Conservation (phyloP, 2,329 filamentous ascomycete species). For the Xylaria multiplex region DNA sequence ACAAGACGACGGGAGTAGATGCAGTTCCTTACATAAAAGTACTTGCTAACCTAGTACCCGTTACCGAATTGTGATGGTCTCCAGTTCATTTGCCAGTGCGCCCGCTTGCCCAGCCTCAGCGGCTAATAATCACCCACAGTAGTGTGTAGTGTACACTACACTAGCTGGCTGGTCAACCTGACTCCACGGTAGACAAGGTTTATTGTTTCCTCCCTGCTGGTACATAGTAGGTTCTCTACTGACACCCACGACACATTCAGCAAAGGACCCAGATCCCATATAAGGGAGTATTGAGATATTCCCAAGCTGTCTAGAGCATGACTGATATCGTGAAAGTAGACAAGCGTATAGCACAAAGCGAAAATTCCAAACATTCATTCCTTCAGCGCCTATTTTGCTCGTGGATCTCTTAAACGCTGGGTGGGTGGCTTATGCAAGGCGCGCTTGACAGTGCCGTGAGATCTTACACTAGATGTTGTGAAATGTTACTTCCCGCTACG, state of each 20-base stretch:
- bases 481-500: background rate
- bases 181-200: background rate
- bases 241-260: background rate
- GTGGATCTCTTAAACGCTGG: too few species aligned
- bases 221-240: too few species aligned
- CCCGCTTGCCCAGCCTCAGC: background rate
- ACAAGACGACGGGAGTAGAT: background rate
- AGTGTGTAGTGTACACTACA: too few species aligned
- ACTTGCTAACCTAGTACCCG: too few species aligned
- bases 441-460: background rate
- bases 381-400: background rate
- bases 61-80: constrained; percentile 2
- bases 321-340: background rate
- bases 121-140: too few species aligned
- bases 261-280: background rate
- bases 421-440: constrained; percentile 7
- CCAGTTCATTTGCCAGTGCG: background rate
- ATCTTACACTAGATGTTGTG: background rate
- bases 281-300: background rate
- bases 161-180: too few species aligned
- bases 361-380: background rate
- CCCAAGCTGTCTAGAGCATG: background rate
- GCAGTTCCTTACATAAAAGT: too few species aligned
- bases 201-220: background rate
- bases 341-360: background rate